phyloP scores from a whole-genome alignment of 2,329 filamentous ascomycete genomes.

The Tolypocladium ophioglossoides region DNA sequence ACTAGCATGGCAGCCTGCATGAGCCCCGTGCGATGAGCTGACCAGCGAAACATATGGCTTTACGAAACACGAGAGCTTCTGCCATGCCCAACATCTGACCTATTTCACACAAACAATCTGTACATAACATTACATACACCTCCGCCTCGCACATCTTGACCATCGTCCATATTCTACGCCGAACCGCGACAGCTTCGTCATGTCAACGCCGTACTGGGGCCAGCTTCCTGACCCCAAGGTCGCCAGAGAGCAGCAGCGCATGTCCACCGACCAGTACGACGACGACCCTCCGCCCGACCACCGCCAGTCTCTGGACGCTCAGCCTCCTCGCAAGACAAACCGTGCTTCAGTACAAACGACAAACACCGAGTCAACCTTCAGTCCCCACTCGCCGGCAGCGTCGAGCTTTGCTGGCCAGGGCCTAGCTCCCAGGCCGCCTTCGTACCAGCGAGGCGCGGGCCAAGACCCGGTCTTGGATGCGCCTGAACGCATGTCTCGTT shows the following conservation, averaged over 20 bases:
- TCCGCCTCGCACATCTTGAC: not conserved
- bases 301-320: constrained; percentile 22
- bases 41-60: not conserved
- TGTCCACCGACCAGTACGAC: constrained; percentile 6
- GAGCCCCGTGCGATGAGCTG: constrained; percentile 7
- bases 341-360: constrained; percentile 45
- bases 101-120: not conserved
- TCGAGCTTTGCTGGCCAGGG: constrained; percentile 40
- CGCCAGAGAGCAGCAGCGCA: constrained; percentile 23
- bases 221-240: constrained; percentile 40
- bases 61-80: not conserved
- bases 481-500: constrained; percentile 3
- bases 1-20: constrained; percentile 3
- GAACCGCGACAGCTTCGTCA: constrained; percentile 14
- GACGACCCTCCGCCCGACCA: constrained; percentile 19
- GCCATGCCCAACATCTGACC: not conserved
- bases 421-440: constrained; percentile 49
- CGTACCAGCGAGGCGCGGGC: constrained; percentile 36
- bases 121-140: not conserved
- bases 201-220: constrained; percentile 48
- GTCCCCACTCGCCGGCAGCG: constrained; percentile 43
- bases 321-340: constrained; percentile 34
- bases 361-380: constrained; percentile 47
- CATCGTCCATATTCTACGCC: not conserved
- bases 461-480: constrained; percentile 27